Base-by-base conservation (phyloP, 768 basidiomycete genomes). In the Fistulinella prunicolor region DNA sequence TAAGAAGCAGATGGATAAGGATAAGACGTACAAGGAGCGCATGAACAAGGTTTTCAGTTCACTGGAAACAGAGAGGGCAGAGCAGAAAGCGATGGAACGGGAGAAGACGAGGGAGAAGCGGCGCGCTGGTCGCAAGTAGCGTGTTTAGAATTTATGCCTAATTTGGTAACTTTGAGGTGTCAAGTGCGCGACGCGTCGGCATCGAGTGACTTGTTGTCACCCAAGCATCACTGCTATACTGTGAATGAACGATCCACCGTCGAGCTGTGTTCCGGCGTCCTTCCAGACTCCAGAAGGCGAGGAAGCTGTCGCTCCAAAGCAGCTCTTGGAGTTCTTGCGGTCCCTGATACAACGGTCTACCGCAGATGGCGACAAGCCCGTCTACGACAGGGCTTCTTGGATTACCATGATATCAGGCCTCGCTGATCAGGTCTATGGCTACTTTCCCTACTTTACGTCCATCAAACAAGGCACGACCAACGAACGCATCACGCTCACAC, bases 31-130 rank as follows among this genome's bases (percentile, higher is more conserved):
- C 68, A 83, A 81, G 59, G 80, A 82, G 41, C 80, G 82, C 54
- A 92, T 98, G 86, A 85, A 86, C 63, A 82, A 79, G 60, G 92
- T 87, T 20, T 88, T 78, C 65, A 82, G 77, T 2, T 81, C 82
- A 0, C 74, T 92, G 24, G 89, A 92, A 55, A 79, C 83, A 26
- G 96, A 99, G 73, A 76, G 95, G 44, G 92, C 93, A 19, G 96
- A 98, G 70, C 84, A 97, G 72, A 98, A 96, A 75, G 83, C 82
- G 36, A 83, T 86, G 85, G 86, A 94, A 61, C 79, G 88, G 65
- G 86, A 85, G 61, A 93, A 92, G 69, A 66, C 71, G 35, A 85
- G 76, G 62, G 86, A 86, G 40, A 92, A 89, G 70, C 79, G 78
- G 61, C 73, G 89, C 54, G 76, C 88, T 32, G 90, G 90, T 42